These are phyloP conservation scores for Physcia stellaris DNA, from an alignment of 495 filamentous ascomycete genomes.

Conservation along the genomic window DNA sequence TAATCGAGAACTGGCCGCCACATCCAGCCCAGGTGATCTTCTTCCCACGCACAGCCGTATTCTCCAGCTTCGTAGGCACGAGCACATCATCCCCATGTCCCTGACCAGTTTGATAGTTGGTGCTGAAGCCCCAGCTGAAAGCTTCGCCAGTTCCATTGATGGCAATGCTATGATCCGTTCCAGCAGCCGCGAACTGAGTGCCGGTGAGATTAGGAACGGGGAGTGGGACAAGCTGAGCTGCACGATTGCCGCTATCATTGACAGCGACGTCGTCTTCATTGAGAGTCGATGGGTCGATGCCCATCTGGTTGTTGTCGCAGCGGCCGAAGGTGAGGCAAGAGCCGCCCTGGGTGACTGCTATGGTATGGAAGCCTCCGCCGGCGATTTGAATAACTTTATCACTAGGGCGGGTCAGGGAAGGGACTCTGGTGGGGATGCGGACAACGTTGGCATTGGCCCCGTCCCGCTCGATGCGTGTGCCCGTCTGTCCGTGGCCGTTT, in stretches of 20 bases:
- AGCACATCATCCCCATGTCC: constrained; percentile 42
- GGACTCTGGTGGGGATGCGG: constrained; percentile 42
- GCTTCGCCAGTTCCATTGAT: constrained; percentile 43
- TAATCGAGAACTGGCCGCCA: constrained; percentile 47
- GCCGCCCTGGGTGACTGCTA: constrained; percentile 38
- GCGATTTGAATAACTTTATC: constrained; percentile 31
- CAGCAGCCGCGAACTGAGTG: constrained; percentile 28
- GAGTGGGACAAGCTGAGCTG: constrained; percentile 42
- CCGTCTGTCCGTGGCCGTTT: constrained; percentile 77
- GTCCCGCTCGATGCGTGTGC: constrained; percentile 45
- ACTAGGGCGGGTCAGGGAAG: constrained; percentile 36
- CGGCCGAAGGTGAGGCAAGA: constrained; percentile 47
- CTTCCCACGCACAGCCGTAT: constrained; percentile 42
- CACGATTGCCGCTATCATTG: constrained; percentile 32
- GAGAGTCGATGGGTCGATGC: constrained; percentile 36
- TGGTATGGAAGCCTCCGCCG: constrained; percentile 46
- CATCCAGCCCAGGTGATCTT: constrained; percentile 43
- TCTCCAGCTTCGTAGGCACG: constrained; percentile 43
- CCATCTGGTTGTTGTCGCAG: constrained; percentile 43
- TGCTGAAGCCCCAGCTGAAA: constrained; percentile 50
- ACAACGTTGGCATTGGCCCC: constrained; percentile 51
- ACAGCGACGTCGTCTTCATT: constrained; percentile 32
- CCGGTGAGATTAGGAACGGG: constrained; percentile 30
- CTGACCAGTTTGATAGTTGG: constrained; percentile 49
- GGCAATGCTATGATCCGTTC: constrained; percentile 45